Conservation (phyloP, 2,329 filamentous ascomycete species). For the Xylariaceae sp. region DNA sequence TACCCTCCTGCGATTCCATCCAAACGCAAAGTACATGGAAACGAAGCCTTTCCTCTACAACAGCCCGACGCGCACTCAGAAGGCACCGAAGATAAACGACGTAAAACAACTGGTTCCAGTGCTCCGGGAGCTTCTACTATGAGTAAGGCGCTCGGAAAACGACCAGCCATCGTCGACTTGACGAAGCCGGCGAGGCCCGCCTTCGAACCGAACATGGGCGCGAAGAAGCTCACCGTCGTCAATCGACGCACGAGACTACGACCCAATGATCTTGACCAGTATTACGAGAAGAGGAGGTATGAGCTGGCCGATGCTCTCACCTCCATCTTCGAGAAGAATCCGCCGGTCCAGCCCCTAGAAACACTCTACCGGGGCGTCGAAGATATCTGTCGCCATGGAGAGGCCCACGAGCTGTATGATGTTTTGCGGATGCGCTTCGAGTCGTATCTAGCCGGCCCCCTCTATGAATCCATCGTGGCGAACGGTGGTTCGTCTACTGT, state of each 20-base stretch:
- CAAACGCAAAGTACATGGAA: conserved; percentile 25
- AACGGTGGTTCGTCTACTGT: conserved; percentile 51
- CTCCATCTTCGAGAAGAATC: conserved; percentile 63
- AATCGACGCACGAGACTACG: conserved; percentile 66
- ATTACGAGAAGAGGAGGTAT: conserved; percentile 69
- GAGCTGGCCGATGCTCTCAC: conserved; percentile 70
- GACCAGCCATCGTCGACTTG: conserved; percentile 40
- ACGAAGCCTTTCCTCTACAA: conserved; percentile 5
- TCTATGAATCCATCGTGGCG: conserved; percentile 52
- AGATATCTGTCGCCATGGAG: conserved; percentile 77
- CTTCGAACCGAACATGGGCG: conserved; percentile 70
- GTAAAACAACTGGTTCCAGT: conserved; percentile 14
- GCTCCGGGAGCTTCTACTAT: conserved; percentile 11
- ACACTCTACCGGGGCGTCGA: conserved; percentile 86
- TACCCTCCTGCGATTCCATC: conserved; percentile 24
- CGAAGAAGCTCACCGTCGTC: conserved; percentile 88
- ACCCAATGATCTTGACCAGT: conserved; percentile 61
- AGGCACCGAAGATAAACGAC: conserved; percentile 23
- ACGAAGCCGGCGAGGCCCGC: conserved; percentile 37
- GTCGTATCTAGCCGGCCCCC: conserved; percentile 56
- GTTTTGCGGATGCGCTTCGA: conserved; percentile 63
- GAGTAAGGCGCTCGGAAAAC: conserved; percentile 19
- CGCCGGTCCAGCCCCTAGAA: conserved; percentile 71
- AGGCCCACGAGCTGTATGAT: conserved; percentile 61
- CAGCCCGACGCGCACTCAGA: conserved; percentile 7